Evolutionary conservation across 176 grass and related monocot species (phyloP).

Genomic region (Oryza brachyantha): DNA sequence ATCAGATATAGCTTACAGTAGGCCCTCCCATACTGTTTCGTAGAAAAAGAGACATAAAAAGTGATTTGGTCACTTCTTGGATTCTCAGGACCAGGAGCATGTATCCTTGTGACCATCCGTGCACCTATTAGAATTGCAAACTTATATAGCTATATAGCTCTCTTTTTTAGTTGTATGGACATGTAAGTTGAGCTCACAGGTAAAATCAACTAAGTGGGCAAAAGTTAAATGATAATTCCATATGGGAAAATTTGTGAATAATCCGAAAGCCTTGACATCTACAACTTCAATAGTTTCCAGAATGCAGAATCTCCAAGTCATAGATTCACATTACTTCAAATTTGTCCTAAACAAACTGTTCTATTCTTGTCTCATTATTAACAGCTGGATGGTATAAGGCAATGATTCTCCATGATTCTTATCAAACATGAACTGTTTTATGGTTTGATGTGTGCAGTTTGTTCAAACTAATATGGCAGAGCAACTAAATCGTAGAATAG

Average conservation of each 20-base stretch:
- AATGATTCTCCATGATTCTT: conserved; percentile 1
- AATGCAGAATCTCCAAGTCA: background rate
- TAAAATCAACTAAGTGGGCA: conserved; percentile 20
- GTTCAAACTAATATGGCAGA: conserved; percentile 62
- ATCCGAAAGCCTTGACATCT: background rate
- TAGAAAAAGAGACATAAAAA: background rate
- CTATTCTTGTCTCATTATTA: conserved; percentile 19
- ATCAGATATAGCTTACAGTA: background rate
- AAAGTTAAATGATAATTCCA: background rate
- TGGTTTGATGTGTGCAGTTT: conserved; percentile 69
- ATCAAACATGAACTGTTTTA: conserved; percentile 3
- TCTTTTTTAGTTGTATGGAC: background rate
- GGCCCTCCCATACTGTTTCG: background rate
- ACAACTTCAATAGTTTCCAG: conserved; percentile 8
- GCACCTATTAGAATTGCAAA: background rate
- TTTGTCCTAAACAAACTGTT: background rate
- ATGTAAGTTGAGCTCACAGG: conserved; percentile 16
- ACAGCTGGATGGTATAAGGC: conserved; percentile 3
- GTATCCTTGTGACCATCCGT: background rate
- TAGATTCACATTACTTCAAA: background rate
- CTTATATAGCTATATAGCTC: conserved; percentile 8
- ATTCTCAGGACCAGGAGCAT: conserved; percentile 9
- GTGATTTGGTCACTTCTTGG: background rate
- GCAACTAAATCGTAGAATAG: conserved; percentile 45
- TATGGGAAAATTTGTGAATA: background rate